Conservation (phyloP, 1,284 basidiomycete genomes). For the Wolfiporia cocos region DNA sequence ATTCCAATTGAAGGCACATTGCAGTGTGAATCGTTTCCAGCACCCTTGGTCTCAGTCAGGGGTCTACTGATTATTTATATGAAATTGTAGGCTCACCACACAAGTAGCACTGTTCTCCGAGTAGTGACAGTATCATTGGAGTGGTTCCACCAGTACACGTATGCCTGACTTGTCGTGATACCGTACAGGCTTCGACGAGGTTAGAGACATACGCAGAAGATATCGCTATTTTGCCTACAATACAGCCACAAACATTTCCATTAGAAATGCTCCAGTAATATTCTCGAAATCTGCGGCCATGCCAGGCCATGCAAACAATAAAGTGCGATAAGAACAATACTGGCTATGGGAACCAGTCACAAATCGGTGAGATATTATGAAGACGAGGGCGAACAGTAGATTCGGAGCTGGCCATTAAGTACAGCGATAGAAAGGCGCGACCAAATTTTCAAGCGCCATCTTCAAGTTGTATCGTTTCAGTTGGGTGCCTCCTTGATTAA, state of each 20-base stretch:
- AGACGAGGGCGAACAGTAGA: no score
- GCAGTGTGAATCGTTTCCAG: conserved; percentile 12
- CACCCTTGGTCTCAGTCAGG: conserved; percentile 1
- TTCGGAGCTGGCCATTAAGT: no score
- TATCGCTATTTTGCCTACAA: not conserved
- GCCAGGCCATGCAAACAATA: no score
- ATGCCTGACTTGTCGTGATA: not conserved
- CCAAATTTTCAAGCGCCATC: no score
- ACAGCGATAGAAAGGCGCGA: no score
- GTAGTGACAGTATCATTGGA: not conserved
- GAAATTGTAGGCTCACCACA: conserved; percentile 6
- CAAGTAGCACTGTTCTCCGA: not conserved
- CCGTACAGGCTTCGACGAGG: not conserved
- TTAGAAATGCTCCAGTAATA: not conserved
- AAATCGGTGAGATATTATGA: no score
- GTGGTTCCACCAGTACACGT: not conserved
- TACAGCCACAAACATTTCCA: not conserved
- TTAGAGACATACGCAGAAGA: not conserved
- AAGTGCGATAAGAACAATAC: no score
- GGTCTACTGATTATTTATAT: no score
- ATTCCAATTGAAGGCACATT: conserved; percentile 9
- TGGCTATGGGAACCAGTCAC: no score
- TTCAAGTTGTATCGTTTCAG: no score
- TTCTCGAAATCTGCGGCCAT: not conserved
- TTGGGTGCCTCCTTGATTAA: no score